phyloP scores from a whole-genome alignment of 2,329 filamentous ascomycete genomes.

The Zasmidium cellare region DNA sequence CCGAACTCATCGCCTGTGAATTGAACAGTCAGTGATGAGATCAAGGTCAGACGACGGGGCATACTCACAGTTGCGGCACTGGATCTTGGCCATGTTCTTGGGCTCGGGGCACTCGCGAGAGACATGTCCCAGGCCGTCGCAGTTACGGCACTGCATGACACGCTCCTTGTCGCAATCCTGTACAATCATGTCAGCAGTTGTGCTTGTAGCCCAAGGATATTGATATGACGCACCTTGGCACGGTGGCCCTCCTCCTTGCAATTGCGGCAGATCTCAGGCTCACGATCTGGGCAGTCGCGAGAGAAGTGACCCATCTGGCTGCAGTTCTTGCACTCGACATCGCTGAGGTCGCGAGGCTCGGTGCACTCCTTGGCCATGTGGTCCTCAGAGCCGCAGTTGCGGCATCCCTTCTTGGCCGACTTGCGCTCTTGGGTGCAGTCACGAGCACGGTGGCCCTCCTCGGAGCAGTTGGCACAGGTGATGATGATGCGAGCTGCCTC shows the following conservation, averaged over 20 bases:
- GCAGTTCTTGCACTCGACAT: constrained; percentile 37
- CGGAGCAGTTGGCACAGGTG: constrained; percentile 53
- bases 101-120: constrained; percentile 63
- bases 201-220: too few species aligned
- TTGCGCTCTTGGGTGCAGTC: constrained; percentile 63
- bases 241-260: constrained; percentile 36
- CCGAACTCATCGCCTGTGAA: neutral
- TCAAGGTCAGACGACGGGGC: too few species aligned
- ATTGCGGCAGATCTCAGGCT: constrained; percentile 36
- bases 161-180: constrained; percentile 38
- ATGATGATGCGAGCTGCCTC: constrained; percentile 44
- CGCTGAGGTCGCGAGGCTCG: constrained; percentile 44
- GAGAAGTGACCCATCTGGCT: constrained; percentile 34
- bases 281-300: constrained; percentile 34
- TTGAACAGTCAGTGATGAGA: too few species aligned
- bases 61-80: constrained; percentile 46
- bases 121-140: constrained; percentile 31
- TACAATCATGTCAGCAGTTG: too few species aligned
- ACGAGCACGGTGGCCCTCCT: constrained; percentile 56
- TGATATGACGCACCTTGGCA: too few species aligned
- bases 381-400: constrained; percentile 31
- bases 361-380: constrained; percentile 67
- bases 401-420: constrained; percentile 50
- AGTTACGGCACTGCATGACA: constrained; percentile 37
- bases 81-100: constrained; percentile 51